Percentiles rank a stretch among this genome's conserved stretches.
Conservation (phyloP, 805 yeast genomes). For the Kregervanrija fluxuum region DNA sequence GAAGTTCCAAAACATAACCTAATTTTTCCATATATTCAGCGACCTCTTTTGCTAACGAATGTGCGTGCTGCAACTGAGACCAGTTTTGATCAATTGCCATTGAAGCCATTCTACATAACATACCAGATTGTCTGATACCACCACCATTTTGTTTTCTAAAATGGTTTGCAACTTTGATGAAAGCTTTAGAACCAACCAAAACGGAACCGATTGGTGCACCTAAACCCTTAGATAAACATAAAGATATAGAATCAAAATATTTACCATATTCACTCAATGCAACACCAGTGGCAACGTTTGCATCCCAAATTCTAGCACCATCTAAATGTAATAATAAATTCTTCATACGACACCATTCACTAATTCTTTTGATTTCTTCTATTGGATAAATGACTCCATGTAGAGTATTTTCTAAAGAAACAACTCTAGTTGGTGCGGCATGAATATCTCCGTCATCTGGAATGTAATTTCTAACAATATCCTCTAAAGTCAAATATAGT, state of each 20-base stretch:
- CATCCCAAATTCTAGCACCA: slow-evolving; percentile 93
- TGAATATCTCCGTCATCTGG: slow-evolving; percentile 82
- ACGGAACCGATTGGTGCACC: slow-evolving; percentile 95
- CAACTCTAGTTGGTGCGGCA: slow-evolving; percentile 78
- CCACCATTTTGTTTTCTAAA: slow-evolving; percentile 92
- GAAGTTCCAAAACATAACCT: slow-evolving; percentile 55
- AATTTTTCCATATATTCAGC: slow-evolving; percentile 42
- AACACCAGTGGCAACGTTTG: slow-evolving; percentile 65
- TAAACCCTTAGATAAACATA: slow-evolving; percentile 81
- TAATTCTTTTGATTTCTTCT: slow-evolving; percentile 67
- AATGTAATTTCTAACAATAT: slow-evolving; percentile 50
- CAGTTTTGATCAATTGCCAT: slow-evolving; percentile 70
- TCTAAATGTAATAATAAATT: slow-evolving; percentile 70
- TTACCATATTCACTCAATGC: slow-evolving; percentile 63
- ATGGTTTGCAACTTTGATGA: slow-evolving; percentile 69
- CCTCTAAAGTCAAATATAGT: slow-evolving; percentile 69
- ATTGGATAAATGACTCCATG: slow-evolving; percentile 78
- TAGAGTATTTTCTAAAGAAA: slow-evolving; percentile 82
- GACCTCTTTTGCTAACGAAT: slow-evolving; percentile 43
- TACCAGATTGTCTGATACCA: slow-evolving; percentile 84
- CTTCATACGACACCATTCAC: slow-evolving; percentile 58
- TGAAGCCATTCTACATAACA: slow-evolving; percentile 72
- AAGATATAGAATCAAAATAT: slow-evolving; percentile 80
- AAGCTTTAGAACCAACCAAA: slow-evolving; percentile 56
- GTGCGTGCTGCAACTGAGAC: slow-evolving; percentile 43